Percentiles rank a stretch among this genome's conserved stretches.
These are phyloP conservation scores for Tetradesmus obliquus DNA, from an alignment of 139 green algal species.

Conservation along the genomic window DNA sequence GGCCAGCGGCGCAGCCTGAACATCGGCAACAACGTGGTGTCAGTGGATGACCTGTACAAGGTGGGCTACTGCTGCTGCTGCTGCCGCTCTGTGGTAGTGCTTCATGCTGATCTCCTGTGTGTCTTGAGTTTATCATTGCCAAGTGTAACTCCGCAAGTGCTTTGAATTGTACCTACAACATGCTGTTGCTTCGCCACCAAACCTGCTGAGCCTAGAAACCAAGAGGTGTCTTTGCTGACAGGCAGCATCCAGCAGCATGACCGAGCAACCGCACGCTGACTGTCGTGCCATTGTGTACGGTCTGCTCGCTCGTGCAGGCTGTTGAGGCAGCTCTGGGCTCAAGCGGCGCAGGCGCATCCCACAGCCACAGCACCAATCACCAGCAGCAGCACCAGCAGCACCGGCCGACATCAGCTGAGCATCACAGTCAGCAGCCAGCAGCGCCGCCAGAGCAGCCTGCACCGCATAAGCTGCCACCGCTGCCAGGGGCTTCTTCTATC, in stretches of 20 bases:
- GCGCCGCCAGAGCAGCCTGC: not conserved
- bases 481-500: not conserved
- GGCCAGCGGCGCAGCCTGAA: not conserved
- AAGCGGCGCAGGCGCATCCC: not conserved
- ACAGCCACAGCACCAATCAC: not conserved
- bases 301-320: not conserved
- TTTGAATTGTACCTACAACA: no score
- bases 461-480: not conserved
- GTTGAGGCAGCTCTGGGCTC: constrained; percentile 15
- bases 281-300: no score
- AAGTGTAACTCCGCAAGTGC: no score
- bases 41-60: not conserved
- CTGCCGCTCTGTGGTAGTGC: not conserved
- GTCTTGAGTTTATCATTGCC: no score
- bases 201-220: no score
- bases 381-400: not conserved
- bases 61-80: not conserved
- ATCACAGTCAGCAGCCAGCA: not conserved
- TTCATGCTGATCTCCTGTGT: not conserved
- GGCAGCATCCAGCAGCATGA: no score
- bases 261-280: no score
- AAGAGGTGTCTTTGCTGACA: no score
- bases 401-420: not conserved
- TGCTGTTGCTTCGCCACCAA: no score
- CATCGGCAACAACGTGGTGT: constrained; percentile 3